Evolutionary conservation across 1,284 basidiomycete species (phyloP).

Genomic region (Tylopilus sp.): DNA sequence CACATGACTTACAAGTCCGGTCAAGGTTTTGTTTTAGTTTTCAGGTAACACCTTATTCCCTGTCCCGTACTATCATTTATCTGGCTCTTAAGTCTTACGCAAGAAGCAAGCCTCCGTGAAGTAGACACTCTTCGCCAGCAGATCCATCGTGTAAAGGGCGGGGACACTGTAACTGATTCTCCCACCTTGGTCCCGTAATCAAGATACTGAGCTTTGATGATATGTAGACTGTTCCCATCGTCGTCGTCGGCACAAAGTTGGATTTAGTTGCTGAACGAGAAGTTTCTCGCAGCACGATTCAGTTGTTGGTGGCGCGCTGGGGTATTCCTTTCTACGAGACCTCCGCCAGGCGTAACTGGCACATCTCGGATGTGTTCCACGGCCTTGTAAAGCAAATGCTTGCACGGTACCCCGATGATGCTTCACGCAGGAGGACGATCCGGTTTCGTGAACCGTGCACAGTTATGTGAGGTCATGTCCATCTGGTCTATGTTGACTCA

Average conservation of each 20-base stretch:
- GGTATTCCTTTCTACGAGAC: slow-evolving; percentile 81
- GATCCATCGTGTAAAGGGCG: slow-evolving; percentile 77
- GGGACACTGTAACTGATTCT: slow-evolving; percentile 47
- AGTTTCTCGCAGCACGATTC: slow-evolving; percentile 64
- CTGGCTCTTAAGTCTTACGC: slow-evolving; percentile 54
- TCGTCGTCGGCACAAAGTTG: slow-evolving; percentile 86
- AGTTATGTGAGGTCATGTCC: slow-evolving; percentile 48
- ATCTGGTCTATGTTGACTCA: slow-evolving; percentile 8
- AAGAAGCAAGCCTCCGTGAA: slow-evolving; percentile 73
- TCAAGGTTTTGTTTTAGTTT: slow-evolving; percentile 78
- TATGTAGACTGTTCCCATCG: slow-evolving; percentile 66
- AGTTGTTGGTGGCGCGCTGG: slow-evolving; percentile 65
- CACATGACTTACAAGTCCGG: slow-evolving; percentile 47
- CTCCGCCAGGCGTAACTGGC: slow-evolving; percentile 78
- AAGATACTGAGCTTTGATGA: slow-evolving; percentile 11
- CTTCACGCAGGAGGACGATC: slow-evolving; percentile 38
- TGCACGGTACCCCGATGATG: slow-evolving; percentile 52
- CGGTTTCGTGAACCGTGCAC: slow-evolving; percentile 43
- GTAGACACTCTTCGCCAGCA: slow-evolving; percentile 77
- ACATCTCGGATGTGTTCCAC: slow-evolving; percentile 75
- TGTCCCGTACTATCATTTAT: slow-evolving; percentile 11
- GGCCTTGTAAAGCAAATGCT: slow-evolving; percentile 77
- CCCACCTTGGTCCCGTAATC: background rate
- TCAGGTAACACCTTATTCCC: slow-evolving; percentile 48
- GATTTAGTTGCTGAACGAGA: slow-evolving; percentile 82